Evolutionary conservation across 495 filamentous ascomycete species (phyloP).

Genomic region (Aspergillus sclerotioniger): DNA sequence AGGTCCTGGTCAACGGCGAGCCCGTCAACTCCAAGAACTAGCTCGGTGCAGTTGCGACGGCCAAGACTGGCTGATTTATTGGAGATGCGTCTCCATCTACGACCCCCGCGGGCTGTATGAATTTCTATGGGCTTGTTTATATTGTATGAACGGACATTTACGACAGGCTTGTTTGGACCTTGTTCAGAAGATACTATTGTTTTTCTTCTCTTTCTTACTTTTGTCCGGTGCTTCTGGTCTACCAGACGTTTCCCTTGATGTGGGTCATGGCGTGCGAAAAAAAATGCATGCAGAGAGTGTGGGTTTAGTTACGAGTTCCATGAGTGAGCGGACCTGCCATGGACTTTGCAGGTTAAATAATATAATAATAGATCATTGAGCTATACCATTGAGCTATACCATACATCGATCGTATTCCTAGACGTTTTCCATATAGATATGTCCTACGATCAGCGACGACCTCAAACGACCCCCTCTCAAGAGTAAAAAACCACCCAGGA

Average conservation of each 20-base stretch:
- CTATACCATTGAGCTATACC: too few species aligned
- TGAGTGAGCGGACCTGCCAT: conserved; percentile 15
- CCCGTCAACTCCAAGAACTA: conserved; percentile 28
- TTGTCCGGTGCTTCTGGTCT: conserved; percentile 19
- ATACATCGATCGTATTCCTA: too few species aligned
- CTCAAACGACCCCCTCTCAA: too few species aligned
- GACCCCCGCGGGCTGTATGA: too few species aligned
- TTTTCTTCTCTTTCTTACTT: conserved; percentile 6
- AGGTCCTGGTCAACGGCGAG: conserved; percentile 40
- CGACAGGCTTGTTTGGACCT: conserved; percentile 1
- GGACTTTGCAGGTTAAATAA: not conserved
- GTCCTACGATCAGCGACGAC: too few species aligned
- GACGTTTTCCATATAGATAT: too few species aligned
- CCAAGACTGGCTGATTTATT: too few species aligned
- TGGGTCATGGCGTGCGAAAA: conserved; percentile 12
- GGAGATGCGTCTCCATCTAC: too few species aligned
- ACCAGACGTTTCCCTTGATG: conserved; percentile 12
- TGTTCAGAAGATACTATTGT: not conserved
- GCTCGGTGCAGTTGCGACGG: not conserved
- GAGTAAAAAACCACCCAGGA: too few species aligned
- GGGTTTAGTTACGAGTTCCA: conserved; percentile 26
- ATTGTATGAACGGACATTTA: conserved; percentile 2
- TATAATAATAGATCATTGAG: conserved; percentile 1
- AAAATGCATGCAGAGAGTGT: conserved; percentile 18
- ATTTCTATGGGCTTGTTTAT: not conserved